A percentile compares a stretch with the other conserved stretches of the same genome.
These are phyloP conservation scores for Tanacetum coccineum DNA, from an alignment of 129 eudicot species.

Conservation along the genomic window DNA sequence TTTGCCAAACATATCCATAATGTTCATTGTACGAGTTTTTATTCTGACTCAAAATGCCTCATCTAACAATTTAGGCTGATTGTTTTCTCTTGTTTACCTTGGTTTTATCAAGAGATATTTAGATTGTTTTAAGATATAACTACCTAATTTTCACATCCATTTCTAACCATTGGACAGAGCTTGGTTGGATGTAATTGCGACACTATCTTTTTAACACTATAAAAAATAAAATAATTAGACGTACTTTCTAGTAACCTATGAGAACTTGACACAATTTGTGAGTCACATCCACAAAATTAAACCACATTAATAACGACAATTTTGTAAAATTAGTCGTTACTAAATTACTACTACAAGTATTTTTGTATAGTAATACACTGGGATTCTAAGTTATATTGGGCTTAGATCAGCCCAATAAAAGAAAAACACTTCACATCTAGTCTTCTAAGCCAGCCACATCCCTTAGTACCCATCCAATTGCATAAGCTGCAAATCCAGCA, in stretches of 20 bases:
- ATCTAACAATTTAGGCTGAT: no score
- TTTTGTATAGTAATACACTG: background rate
- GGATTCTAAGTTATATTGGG: conserved; percentile 1
- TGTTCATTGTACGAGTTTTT: no score
- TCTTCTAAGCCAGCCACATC: conserved; percentile 76
- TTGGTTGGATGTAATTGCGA: background rate
- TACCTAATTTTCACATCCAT: no score
- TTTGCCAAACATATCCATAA: no score
- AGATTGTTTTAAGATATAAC: no score
- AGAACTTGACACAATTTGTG: conserved; percentile 19
- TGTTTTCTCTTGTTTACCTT: no score
- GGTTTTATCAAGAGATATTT: no score
- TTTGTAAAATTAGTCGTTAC: background rate
- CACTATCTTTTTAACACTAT: background rate
- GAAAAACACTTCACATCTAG: background rate
- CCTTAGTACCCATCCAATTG: conserved; percentile 68
- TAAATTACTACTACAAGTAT: no score
- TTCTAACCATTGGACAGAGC: background rate
- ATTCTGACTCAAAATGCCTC: no score
- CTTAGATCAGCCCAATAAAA: background rate
- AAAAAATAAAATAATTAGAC: conserved; percentile 1
- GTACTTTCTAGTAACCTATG: conserved; percentile 1
- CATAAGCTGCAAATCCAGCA: conserved; percentile 69
- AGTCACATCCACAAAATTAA: background rate
- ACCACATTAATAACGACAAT: background rate